Percentiles rank a stretch among this genome's conserved stretches.
These are phyloP conservation scores for Davidsoniella eucalypti DNA, from an alignment of 2,329 filamentous ascomycete species.

Conservation along the genomic window DNA sequence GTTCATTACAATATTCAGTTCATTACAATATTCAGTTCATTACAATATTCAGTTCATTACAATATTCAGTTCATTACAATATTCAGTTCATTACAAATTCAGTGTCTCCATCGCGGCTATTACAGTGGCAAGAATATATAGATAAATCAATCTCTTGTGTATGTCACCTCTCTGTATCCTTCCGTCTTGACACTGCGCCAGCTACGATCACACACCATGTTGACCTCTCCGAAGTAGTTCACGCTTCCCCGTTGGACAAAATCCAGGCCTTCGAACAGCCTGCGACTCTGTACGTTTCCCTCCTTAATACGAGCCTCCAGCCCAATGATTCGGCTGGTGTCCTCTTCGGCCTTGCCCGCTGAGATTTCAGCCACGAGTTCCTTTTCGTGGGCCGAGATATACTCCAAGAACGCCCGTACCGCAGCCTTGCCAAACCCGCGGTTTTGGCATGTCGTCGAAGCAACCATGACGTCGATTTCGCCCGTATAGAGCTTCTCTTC, in stretches of 20 bases:
- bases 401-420: constrained; percentile 52
- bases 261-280: constrained; percentile 34
- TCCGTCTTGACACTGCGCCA: constrained; percentile 10
- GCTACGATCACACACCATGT: constrained; percentile 18
- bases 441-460: constrained; percentile 37
- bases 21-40: no score
- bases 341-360: constrained; percentile 1
- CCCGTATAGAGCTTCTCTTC: constrained; percentile 31
- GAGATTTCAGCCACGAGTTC: constrained; percentile 32
- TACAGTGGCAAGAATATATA: no score
- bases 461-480: constrained; percentile 82
- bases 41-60: no score
- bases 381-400: constrained; percentile 37
- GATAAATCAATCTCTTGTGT: background rate
- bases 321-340: constrained; percentile 22
- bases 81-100: no score
- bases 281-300: constrained; percentile 33
- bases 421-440: constrained; percentile 49
- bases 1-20: no score
- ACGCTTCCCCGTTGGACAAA: constrained; percentile 34
- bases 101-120: no score
- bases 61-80: no score
- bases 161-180: constrained; percentile 6
- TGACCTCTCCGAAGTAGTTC: constrained; percentile 46
- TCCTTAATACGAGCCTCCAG: constrained; percentile 44